Evolutionary conservation across 1,284 basidiomycete species (phyloP).

Genomic region (Ceratobasidium sp.): DNA sequence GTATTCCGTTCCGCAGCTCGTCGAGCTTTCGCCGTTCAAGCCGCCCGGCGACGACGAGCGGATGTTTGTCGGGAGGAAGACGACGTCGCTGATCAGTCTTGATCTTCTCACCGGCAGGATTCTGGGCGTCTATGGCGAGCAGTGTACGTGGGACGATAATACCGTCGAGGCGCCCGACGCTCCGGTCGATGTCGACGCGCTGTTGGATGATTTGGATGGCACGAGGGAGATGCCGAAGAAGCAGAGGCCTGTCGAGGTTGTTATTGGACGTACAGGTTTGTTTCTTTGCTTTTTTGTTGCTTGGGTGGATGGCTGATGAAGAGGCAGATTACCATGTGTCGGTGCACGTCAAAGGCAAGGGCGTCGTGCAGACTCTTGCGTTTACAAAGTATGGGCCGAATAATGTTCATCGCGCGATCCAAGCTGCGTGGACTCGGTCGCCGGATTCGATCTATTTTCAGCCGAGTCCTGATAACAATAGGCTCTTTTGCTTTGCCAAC

Average conservation of each 20-base stretch:
- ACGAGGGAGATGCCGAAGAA: conserved; percentile 59
- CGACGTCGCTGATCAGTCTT: conserved; percentile 82
- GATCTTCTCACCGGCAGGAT: conserved; percentile 87
- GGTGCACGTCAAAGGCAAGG: conserved; percentile 54
- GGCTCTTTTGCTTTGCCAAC: conserved; percentile 73
- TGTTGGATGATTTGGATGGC: conserved; percentile 78
- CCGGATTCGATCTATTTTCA: conserved; percentile 83
- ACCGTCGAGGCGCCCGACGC: conserved; percentile 55
- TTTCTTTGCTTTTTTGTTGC: conserved; percentile 37
- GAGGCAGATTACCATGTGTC: conserved; percentile 56
- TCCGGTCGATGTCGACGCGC: conserved; percentile 58
- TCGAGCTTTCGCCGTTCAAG: conserved; percentile 87
- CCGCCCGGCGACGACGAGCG: conserved; percentile 75
- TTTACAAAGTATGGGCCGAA: conserved; percentile 89
- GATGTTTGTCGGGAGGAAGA: conserved; percentile 87
- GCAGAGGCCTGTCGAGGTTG: conserved; percentile 69
- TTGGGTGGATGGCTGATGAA: background rate
- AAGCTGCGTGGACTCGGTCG: conserved; percentile 75
- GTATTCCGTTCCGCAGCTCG: conserved; percentile 86
- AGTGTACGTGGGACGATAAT: conserved; percentile 76
- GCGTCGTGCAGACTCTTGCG: conserved; percentile 75
- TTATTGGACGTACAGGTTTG: conserved; percentile 85
- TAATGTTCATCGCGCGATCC: conserved; percentile 75
- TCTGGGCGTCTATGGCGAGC: conserved; percentile 72
- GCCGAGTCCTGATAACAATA: conserved; percentile 75